Conservation (phyloP, 192 early-diverging fungal species). For the Cetraspora pellucida region DNA sequence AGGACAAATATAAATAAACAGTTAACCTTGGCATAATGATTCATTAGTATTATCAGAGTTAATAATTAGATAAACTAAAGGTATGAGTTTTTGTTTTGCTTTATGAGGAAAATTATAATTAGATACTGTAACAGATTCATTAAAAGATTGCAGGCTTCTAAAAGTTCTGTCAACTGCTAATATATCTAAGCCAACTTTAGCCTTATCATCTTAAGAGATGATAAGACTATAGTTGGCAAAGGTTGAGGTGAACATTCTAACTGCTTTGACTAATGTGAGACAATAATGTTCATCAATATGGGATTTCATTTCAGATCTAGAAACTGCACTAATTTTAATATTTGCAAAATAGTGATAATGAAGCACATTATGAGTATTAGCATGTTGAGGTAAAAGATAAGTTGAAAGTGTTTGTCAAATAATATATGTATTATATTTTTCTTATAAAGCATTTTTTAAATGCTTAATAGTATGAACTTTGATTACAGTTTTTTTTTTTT, state of each 20-base stretch:
- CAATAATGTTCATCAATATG: slow-evolving; percentile 11
- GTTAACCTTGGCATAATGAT: neutral
- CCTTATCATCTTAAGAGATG: slow-evolving; percentile 7
- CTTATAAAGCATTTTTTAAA: neutral
- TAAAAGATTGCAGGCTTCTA: neutral
- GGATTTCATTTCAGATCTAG: neutral
- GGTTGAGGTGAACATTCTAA: neutral
- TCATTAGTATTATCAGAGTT: neutral
- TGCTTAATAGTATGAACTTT: neutral
- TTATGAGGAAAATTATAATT: neutral
- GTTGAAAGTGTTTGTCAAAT: neutral
- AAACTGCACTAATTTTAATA: neutral
- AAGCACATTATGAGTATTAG: neutral
- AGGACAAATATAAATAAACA: neutral
- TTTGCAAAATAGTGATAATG: neutral
- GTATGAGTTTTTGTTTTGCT: neutral
- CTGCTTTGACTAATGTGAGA: neutral
- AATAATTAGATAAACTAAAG: neutral
- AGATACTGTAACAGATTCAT: neutral
- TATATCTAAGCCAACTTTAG: neutral
- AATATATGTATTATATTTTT: neutral
- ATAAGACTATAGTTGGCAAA: neutral
- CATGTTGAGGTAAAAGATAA: neutral
- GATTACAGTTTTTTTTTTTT: neutral
- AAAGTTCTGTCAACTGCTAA: neutral